Evolutionary conservation across 2,329 filamentous ascomycete species (phyloP), one percentile per base, ranked within the genome.

Genomic region (Penicillium polonicum): DNA sequence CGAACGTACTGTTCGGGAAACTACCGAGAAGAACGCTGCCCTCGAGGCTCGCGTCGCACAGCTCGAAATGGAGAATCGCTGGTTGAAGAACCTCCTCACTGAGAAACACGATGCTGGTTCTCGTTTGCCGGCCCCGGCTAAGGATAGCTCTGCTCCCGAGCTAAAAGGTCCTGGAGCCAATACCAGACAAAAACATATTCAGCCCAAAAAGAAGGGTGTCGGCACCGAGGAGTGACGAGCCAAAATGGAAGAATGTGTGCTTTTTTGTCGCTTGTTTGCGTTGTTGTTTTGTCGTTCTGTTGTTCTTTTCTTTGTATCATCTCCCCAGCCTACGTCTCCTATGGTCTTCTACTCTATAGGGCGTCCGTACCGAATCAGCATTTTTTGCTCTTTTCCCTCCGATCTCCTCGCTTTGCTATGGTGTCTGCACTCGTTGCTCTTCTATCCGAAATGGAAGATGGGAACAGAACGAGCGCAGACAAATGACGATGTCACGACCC

Each of bases 21-120:
- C 93, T 77, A 85, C 85, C 29, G 89, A 94, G 45, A 92, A 92
- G 78, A 89, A 92, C 51, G 80, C 84, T 19, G 80, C 81, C 19
- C 82, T 96, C 7, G 90, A 95, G 76, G 82, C 82, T 68, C 85
- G 86, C 58, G 88, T 94, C 54, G 83, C 84, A 57, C 87, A 91
- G 69, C 83, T 93, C n/a, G 88, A 91, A 78, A 89, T 88, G 66
- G 88, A 92, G 77, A 92, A 92, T 77, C 88, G 89, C 71, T 91
- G 88, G 89, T 77, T 92, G 63, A 90, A 90, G 81, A 88, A 89
- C 72, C 80, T 92, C 38, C 85, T 93, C 46, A 89, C 90, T 50
- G 90, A 92, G 74, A 93, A 92, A 82, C 90, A 91, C 65, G 88
- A 74, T 27, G 60, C 68, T 19, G 56, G 61, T 4, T 29, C 57